These are phyloP conservation scores for Zasmidium citrigriseum DNA, from an alignment of 2,329 filamentous ascomycete species.

Conservation along the genomic window DNA sequence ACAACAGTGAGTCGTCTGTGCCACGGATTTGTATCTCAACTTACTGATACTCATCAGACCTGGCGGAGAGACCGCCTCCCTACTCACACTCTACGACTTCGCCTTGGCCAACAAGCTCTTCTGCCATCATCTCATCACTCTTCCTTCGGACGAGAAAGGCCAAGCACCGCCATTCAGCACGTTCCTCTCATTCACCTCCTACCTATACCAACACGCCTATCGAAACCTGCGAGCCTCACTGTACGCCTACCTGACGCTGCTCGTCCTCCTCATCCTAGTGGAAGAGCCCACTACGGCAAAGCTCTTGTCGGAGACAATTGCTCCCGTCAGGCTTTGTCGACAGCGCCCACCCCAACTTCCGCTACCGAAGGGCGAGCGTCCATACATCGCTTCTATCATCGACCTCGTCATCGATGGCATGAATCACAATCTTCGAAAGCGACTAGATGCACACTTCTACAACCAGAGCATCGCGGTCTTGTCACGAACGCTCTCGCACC, in stretches of 20 bases:
- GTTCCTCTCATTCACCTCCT: slow-evolving; percentile 87
- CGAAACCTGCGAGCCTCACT: slow-evolving; percentile 74
- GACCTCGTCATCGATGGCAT: slow-evolving; percentile 89
- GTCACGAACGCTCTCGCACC: slow-evolving; percentile 77
- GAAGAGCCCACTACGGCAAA: slow-evolving; percentile 84
- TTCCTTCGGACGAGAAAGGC: slow-evolving; percentile 21
- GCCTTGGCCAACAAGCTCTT: slow-evolving; percentile 94
- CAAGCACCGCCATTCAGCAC: slow-evolving; percentile 64
- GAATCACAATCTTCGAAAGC: slow-evolving; percentile 86
- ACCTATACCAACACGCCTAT: slow-evolving; percentile 90
- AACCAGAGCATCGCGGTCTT: slow-evolving; percentile 77
- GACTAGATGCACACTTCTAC: slow-evolving; percentile 75
- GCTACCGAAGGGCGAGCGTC: slow-evolving; percentile 66
- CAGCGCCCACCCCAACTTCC: slow-evolving; percentile 87
- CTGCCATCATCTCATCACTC: slow-evolving; percentile 76
- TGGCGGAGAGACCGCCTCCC: slow-evolving; percentile 72
- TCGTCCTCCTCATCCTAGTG: slow-evolving; percentile 81
- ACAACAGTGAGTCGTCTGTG: slow-evolving; percentile 63
- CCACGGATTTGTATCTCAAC: slow-evolving; percentile 5
- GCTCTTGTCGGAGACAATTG: slow-evolving; percentile 75
- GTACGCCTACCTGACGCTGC: slow-evolving; percentile 83
- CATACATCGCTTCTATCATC: slow-evolving; percentile 73
- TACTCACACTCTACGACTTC: slow-evolving; percentile 91
- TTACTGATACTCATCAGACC: slow-evolving; percentile 60
- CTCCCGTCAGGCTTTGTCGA: slow-evolving; percentile 78